Base-by-base conservation (phyloP, 345 rosid species). In the Corymbia maculata region DNA sequence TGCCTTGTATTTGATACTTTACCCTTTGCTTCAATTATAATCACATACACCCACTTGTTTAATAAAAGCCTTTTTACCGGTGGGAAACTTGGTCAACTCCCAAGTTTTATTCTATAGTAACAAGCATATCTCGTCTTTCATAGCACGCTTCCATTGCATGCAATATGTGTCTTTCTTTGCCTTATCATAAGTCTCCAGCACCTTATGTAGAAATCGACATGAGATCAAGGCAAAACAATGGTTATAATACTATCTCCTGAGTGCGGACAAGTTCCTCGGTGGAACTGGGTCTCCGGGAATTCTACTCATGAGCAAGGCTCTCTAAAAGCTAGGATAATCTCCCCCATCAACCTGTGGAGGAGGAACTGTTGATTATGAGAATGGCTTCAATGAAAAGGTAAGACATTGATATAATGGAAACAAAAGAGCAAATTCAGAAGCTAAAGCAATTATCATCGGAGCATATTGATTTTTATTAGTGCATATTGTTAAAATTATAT, bases 341-440 rank as follows among this genome's bases (percentile, higher is more conserved):
- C 93, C 97, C 3, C 96, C 97, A 2, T 92, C 96, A 8, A 94
- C 95, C 12, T 93, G 95, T 79, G 96, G 95, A 30, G 97, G 97
- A 21, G 96, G 97, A 79, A 93, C 96, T 28, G 96, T 94, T 22
- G 24, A 85, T 45, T 95, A 92, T 68, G 97, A 94, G 85, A 95
- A 93, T 85, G 92, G 92, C 79, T 93, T 92, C 85, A 55, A 24
- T 51, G 94, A 95, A 36, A 88, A 92, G 94, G 97, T 92, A 87
- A 21, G 14, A n/a, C 75, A 64, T n/a, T 13, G 75, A 64, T 13
- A 36, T n/a, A 13, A 26, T 59, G 68, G 3, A 59, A 59, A 59
- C 14, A 4, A 64, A n/a, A n/a, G 84, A 32, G 49, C 82, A 14
- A 64, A 14, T 64, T 64, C 42, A n/a, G 14, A 64, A n/a, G 75